Evolutionary conservation across 768 basidiomycete genomes (phyloP), one percentile per base, ranked within the genome.

Genomic region (Lentinula aciculospora): DNA sequence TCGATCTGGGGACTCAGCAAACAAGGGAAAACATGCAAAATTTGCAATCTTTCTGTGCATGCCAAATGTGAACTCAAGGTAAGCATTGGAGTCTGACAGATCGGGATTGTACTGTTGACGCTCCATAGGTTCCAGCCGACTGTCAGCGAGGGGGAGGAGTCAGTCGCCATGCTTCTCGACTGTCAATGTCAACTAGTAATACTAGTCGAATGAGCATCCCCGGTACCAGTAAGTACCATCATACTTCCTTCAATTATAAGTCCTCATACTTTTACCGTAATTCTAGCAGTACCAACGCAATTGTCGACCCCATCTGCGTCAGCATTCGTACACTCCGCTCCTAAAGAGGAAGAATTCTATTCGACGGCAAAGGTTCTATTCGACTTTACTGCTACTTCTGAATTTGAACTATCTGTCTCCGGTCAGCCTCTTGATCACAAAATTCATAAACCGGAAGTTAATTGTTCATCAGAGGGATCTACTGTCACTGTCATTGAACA

Each of bases 1-100:
- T 88, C 88, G 7, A 92, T 94, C 29, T 93, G 92, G 91, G 92
- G 92, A 8, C 73, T 93, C 44, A 88, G 82, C 67, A 92, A 91
- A 69, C 88, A 90, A 66, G 92, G 92, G 32, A 93, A 92, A 73
- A 90, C 86, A 5, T 93, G 92, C 73, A 86, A 78, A 67, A 69
- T 76, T 12, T 94, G 92, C 67, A 84, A 86, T 1, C 69, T 93
- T 50, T 86, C 87, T 19, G 91, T 93, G 6, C 92, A 93, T 67
- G 74, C 83, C 47, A 92, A 89, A 69, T 94, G 92, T 70, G 92
- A 93, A 68, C 69, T 94, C 49, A 94, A 92, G 82, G 92, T 88
- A 44, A 53, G 66, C 39, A 15, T n/a, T n/a, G n/a, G n/a, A n/a
- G n/a, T n/a, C n/a, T n/a, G n/a, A 29, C 53, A 13, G 39, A n/a